phyloP scores from a whole-genome alignment of 345 rosid genomes.

The Acer negundo region DNA sequence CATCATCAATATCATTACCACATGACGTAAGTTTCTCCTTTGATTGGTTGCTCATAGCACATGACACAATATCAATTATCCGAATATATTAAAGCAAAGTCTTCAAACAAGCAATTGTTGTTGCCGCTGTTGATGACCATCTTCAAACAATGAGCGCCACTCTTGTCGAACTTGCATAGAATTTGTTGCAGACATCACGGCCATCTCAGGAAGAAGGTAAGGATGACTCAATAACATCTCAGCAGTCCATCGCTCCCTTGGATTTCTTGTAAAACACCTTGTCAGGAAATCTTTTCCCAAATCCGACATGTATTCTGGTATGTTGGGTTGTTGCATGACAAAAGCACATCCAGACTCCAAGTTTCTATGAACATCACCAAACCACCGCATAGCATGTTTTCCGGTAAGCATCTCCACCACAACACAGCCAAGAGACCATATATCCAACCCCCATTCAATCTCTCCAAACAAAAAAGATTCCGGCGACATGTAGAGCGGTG shows the following conservation, averaged over 20 bases:
- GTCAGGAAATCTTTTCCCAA: constrained; percentile 38
- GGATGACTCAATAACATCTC: constrained; percentile 39
- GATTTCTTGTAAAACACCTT: constrained; percentile 33
- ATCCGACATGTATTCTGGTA: constrained; percentile 29
- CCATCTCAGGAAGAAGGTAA: constrained; percentile 1
- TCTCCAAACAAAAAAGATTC: constrained; percentile 34
- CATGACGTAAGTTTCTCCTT: no score
- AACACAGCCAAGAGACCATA: constrained; percentile 45
- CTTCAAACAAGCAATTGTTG: no score
- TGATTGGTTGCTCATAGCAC: no score
- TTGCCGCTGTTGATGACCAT: no score
- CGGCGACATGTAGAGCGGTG: constrained; percentile 43
- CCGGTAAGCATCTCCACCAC: constrained; percentile 42
- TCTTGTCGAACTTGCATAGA: no score
- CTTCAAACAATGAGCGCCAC: no score
- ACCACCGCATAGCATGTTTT: constrained; percentile 31
- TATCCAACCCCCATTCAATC: constrained; percentile 31
- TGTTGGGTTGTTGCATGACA: constrained; percentile 29
- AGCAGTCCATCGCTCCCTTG: constrained; percentile 36
- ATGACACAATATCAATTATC: no score
- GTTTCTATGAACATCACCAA: background rate
- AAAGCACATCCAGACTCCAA: constrained; percentile 25
- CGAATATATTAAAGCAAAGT: no score
- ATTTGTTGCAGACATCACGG: no score
- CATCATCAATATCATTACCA: no score